Evolutionary conservation across 208 protist genomes (phyloP).

Genomic region (Wallacemonas sp.): DNA sequence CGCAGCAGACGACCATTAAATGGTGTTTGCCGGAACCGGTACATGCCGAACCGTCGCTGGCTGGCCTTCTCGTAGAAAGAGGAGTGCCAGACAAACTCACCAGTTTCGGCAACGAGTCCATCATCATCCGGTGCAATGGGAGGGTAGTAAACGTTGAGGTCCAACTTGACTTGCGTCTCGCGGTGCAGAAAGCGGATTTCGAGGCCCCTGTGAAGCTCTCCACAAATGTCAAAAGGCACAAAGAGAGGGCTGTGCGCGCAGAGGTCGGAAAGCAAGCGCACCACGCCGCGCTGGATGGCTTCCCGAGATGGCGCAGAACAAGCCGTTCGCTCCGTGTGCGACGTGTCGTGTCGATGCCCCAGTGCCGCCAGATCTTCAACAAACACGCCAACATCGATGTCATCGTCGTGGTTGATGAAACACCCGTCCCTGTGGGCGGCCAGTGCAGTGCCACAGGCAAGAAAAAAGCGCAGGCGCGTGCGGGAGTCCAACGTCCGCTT

Average conservation of each 20-base stretch:
- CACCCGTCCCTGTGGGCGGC: constrained; percentile 71
- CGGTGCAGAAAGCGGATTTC: constrained; percentile 78
- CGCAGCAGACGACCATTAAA: constrained; percentile 33
- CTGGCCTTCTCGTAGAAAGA: constrained; percentile 70
- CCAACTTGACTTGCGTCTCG: constrained; percentile 52
- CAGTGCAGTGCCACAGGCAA: constrained; percentile 82
- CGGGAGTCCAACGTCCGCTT: constrained; percentile 23
- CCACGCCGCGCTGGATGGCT: background rate
- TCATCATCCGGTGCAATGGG: constrained; percentile 36
- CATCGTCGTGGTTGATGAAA: constrained; percentile 87
- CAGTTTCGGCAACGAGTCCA: constrained; percentile 20
- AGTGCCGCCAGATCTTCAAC: constrained; percentile 34
- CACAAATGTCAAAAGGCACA: constrained; percentile 75
- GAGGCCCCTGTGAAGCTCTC: constrained; percentile 59
- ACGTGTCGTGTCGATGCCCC: background rate
- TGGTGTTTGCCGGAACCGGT: constrained; percentile 70
- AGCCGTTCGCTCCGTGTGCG: background rate
- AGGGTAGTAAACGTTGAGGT: constrained; percentile 88
- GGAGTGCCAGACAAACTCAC: constrained; percentile 75
- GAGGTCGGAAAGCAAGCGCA: constrained; percentile 32
- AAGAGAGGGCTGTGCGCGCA: constrained; percentile 28
- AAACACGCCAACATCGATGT: constrained; percentile 87
- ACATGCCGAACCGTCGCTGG: constrained; percentile 68
- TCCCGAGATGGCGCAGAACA: no score
- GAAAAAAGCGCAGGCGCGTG: constrained; percentile 61